Conservation (phyloP, 306 rosid genomes). For the Lotus japonicus region DNA sequence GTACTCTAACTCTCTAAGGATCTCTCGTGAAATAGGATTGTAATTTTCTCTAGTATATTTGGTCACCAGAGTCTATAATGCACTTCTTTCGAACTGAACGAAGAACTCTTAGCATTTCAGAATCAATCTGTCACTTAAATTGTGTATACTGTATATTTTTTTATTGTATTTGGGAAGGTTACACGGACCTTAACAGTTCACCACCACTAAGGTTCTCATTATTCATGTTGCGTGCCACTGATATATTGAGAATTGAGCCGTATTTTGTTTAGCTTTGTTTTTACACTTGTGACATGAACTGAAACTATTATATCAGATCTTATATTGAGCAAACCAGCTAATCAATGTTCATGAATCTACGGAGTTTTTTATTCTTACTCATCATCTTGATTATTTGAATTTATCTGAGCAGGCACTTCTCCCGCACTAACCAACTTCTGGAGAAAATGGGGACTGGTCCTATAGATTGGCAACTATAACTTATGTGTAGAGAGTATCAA, state of each 20-base stretch:
- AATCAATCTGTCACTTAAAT: not conserved
- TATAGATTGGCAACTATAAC: constrained; percentile 85
- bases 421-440: constrained; percentile 71
- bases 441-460: constrained; percentile 52
- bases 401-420: constrained; percentile 73
- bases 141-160: not conserved
- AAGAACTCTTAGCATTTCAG: constrained; percentile 2
- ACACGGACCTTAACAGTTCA: not conserved
- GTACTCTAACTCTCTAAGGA: not conserved
- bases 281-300: too few relatives aligned
- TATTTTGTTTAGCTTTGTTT: not conserved
- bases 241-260: not conserved
- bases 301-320: too few relatives aligned
- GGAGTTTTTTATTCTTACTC: not conserved
- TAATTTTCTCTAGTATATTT: not conserved
- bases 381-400: not conserved
- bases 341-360: not conserved
- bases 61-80: not conserved
- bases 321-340: not conserved
- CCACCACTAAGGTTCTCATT: not conserved
- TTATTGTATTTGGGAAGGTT: not conserved
- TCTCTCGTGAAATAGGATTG: not conserved
- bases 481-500: not conserved
- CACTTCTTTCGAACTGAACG: not conserved
- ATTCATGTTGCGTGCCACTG: not conserved